Base-by-base conservation (phyloP, 768 basidiomycete species). In the Naganishia vaughanmartiniae region DNA sequence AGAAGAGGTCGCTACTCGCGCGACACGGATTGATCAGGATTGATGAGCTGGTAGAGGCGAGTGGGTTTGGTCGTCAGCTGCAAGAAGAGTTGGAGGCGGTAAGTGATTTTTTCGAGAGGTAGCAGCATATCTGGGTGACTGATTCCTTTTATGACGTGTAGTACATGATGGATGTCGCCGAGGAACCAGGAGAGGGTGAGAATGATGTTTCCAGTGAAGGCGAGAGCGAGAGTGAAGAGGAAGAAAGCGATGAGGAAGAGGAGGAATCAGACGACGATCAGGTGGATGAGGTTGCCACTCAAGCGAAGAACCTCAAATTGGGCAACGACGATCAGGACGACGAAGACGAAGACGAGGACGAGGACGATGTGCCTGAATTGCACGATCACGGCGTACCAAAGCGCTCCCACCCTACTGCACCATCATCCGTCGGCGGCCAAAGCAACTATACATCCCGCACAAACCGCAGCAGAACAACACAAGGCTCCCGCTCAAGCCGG, bases 1-100 rank as follows among this genome's bases (percentile, higher is more conserved):
- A 57, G 33, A 58, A 30, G 85, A 85, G 73, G 83, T 82, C 34
- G 84, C 82, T 69, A 4, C 84, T 85, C n/a, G 68, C 68, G 33
- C 68, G 68, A 11, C 34, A 54, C 28, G 68, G 68, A 30, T 33
- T 46, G 55, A 46, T 69, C 82, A 78, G 26, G 92, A 92, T 81
- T 85, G 96, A 99, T 83, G 88, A 96, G 24, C 86, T 91, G 74
- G 94, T 97, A 7, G 90, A 90, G 58, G 96, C 96, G 2, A 95
- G 92, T 83, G 95, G 95, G 30, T 97, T 95, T 81, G 88, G 88
- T 71, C 85, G 89, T 74, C 89, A 89, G 76, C 89, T 95, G 77
- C 87, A 91, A 85, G 87, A 88, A 76, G 82, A 86, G 51, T 83
- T 97, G 67, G 92, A 93, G 81, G 88, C 93, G 84, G 94, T 94